phyloP scores from a whole-genome alignment of 2,329 filamentous ascomycete genomes.

The Monilinia fructicola region DNA sequence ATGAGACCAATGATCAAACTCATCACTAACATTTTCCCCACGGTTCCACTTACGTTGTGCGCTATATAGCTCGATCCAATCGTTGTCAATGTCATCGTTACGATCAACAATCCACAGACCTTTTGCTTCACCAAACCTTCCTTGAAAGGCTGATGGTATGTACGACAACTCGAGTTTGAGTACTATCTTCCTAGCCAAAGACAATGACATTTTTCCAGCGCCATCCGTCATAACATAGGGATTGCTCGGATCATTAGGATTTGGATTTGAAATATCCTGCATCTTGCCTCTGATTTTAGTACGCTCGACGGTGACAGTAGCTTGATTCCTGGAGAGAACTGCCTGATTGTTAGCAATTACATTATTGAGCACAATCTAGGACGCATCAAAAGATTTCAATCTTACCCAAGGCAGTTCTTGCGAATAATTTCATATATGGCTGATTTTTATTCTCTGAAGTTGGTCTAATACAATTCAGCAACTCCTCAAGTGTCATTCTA shows the following conservation, averaged over 20 bases:
- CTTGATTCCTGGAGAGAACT: constrained; percentile 49
- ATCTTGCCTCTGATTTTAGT: constrained; percentile 47
- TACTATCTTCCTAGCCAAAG: constrained; percentile 55
- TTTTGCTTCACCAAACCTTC: constrained; percentile 69
- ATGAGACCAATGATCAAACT: constrained; percentile 46
- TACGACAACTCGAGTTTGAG: constrained; percentile 50
- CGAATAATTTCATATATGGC: constrained; percentile 56
- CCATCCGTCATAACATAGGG: constrained; percentile 63
- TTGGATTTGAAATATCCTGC: constrained; percentile 28
- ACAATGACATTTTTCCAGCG: constrained; percentile 63
- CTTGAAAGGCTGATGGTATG: constrained; percentile 67
- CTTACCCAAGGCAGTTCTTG: constrained; percentile 55
- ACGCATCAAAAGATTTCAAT: not conserved
- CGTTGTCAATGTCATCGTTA: constrained; percentile 47
- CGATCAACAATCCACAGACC: constrained; percentile 70
- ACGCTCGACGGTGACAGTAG: constrained; percentile 46
- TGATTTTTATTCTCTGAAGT: constrained; percentile 48
- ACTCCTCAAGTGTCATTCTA: constrained; percentile 42
- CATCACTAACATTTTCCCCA: constrained; percentile 45
- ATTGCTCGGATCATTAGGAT: constrained; percentile 24
- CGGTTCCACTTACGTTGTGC: constrained; percentile 70
- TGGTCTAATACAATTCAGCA: constrained; percentile 56
- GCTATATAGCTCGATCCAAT: constrained; percentile 64
- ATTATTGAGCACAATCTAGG: not conserved
- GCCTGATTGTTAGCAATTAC: constrained; percentile 17